Percentiles rank a stretch among this genome's conserved stretches.
These are phyloP conservation scores for Ogataea paradorogensis DNA, from an alignment of 805 yeast species.

Conservation along the genomic window DNA sequence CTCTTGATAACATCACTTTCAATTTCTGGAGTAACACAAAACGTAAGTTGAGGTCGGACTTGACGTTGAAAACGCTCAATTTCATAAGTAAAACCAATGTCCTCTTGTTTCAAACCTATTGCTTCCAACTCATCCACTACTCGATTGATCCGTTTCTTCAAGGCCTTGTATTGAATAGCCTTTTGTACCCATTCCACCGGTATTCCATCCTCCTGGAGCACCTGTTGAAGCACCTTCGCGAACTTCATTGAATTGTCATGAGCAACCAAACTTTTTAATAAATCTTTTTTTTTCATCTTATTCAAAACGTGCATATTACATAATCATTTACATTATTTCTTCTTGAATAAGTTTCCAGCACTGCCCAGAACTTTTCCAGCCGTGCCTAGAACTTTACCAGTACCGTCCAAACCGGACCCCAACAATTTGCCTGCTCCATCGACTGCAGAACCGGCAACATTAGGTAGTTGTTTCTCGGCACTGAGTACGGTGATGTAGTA, in stretches of 20 bases:
- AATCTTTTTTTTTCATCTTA: not conserved
- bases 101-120: constrained; percentile 55
- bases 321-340: constrained; percentile 19
- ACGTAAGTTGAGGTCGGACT: constrained; percentile 23
- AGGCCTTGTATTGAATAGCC: constrained; percentile 68
- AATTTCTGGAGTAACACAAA: constrained; percentile 25
- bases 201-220: constrained; percentile 54
- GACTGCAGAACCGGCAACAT: constrained; percentile 37
- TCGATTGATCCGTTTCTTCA: constrained; percentile 63
- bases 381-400: constrained; percentile 39
- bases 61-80: constrained; percentile 18
- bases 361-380: constrained; percentile 55
- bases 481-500: constrained; percentile 48
- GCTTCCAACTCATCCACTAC: constrained; percentile 61
- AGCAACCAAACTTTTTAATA: not conserved
- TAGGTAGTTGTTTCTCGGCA: constrained; percentile 41
- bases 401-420: constrained; percentile 41
- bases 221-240: constrained; percentile 67
- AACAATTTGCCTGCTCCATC: constrained; percentile 47
- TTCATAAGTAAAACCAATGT: constrained; percentile 24
- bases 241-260: constrained; percentile 54
- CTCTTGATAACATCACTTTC: constrained; percentile 19
- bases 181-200: constrained; percentile 67
- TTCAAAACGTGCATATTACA: constrained; percentile 4
- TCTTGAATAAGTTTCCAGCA: constrained; percentile 37